Evolutionary conservation across 371 early-diverging fungal genomes (phyloP), one percentile per base, ranked within the genome.

Genomic region (Circinella minor): DNA sequence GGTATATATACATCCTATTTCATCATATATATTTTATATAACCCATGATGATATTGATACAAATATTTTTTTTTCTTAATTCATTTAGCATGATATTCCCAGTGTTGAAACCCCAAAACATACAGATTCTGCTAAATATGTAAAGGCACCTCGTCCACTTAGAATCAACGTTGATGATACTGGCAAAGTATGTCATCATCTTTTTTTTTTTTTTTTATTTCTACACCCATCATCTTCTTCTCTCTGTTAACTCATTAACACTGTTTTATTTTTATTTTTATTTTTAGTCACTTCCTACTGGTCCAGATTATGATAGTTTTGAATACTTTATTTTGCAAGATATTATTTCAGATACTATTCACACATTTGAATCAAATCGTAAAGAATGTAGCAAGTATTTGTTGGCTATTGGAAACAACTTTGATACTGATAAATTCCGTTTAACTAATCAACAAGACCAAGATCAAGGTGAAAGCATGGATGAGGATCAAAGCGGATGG

Each of bases 261-360:
- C 27, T 2, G 2, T 27, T 27, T 27, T 27, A 27, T n/a, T n/a
- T 36, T 54, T 34, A 0, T 71, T 64, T 9, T 36, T 34, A 0
- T 71, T 64, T 7, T 57, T 9, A 75, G 65, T 67, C 76, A 4
- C 68, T 77, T 48, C 68, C 80, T 55, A 70, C 71, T 60, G 75
- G 87, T 61, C 84, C 90, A 39, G 76, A 86, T 63, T 81, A 91
- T 57, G 61, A 74, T 66, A 71, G 84, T 9, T 86, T 95, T 37
- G 84, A 89, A 17, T 89, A 93, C 54, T 93, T 89, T 77, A 81
- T 96, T 48, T 75, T 96, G 62, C 88, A 91, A 71, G 98, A 98
- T 76, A 74, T 91, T 18, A 84, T 92, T 55, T 71, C 83, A 2
- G 98, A 98, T 74, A 91, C 89, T 1, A 76, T 96, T 34, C 81